Evolutionary conservation across 768 basidiomycete species (phyloP).

Genomic region (Lyophyllum semitale): DNA sequence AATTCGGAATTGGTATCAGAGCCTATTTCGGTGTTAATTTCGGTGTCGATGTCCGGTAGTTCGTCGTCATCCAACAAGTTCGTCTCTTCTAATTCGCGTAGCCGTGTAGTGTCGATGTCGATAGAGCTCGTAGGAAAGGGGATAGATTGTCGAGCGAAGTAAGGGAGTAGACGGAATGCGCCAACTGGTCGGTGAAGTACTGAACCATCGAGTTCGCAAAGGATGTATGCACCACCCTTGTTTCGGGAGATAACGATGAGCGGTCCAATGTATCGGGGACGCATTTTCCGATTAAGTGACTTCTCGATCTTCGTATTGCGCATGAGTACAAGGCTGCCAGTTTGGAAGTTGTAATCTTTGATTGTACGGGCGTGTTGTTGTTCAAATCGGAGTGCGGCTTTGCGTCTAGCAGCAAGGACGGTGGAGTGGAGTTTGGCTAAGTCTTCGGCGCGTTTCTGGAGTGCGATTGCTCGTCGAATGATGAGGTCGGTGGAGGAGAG

Average conservation of each 20-base stretch:
- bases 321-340: constrained; percentile 35
- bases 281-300: constrained; percentile 28
- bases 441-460: constrained; percentile 21
- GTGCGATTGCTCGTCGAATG: constrained; percentile 18
- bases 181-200: constrained; percentile 24
- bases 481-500: constrained; percentile 26
- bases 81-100: background rate
- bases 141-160: constrained; percentile 12
- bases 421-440: constrained; percentile 11
- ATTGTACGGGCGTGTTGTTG: constrained; percentile 21
- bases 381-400: constrained; percentile 17
- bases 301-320: constrained; percentile 33
- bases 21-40: background rate
- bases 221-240: constrained; percentile 28
- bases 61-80: background rate
- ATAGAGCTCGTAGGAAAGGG: background rate
- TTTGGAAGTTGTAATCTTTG: constrained; percentile 25
- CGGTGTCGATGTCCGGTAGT: background rate
- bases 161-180: constrained; percentile 29
- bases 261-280: constrained; percentile 39
- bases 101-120: background rate
- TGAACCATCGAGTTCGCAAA: constrained; percentile 31
- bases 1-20: background rate
- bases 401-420: constrained; percentile 13
- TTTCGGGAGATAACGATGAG: constrained; percentile 30